These are phyloP conservation scores for Mortierella claussenii DNA, from an alignment of 192 early-diverging fungal genomes.

Conservation along the genomic window DNA sequence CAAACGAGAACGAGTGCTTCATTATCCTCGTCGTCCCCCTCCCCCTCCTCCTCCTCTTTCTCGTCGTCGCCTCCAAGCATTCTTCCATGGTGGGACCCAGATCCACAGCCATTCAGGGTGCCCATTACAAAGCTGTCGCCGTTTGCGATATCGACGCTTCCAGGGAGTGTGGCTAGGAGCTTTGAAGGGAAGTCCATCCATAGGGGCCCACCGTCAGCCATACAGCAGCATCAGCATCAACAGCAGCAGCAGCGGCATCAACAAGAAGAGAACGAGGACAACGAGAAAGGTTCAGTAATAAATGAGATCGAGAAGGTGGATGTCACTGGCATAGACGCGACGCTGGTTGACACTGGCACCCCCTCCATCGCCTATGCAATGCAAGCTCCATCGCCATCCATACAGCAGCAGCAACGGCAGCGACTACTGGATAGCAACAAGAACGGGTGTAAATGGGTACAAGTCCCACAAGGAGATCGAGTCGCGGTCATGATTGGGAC, in stretches of 20 bases:
- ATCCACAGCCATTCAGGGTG: slow-evolving; percentile 39
- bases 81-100: slow-evolving; percentile 48
- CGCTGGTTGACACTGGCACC: no score
- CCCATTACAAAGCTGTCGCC: slow-evolving; percentile 37
- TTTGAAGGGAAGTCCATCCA: slow-evolving; percentile 41
- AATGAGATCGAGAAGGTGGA: neutral
- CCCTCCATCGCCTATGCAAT: no score
- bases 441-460: slow-evolving; percentile 37
- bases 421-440: slow-evolving; percentile 2
- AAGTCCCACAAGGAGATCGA: slow-evolving; percentile 25
- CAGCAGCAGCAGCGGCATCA: neutral
- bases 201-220: no score
- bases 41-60: no score
- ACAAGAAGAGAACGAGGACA: neutral
- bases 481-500: slow-evolving; percentile 51
- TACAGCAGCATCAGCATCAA: neutral
- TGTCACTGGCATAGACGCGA: no score
- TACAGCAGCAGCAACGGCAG: neutral
- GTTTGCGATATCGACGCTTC: slow-evolving; percentile 41
- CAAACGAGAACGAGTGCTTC: no score
- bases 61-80: no score
- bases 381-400: neutral
- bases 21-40: no score
- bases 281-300: neutral
- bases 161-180: slow-evolving; percentile 17